Evolutionary conservation across 208 protist species (phyloP).

Genomic region (Trypanosoma caninum): DNA sequence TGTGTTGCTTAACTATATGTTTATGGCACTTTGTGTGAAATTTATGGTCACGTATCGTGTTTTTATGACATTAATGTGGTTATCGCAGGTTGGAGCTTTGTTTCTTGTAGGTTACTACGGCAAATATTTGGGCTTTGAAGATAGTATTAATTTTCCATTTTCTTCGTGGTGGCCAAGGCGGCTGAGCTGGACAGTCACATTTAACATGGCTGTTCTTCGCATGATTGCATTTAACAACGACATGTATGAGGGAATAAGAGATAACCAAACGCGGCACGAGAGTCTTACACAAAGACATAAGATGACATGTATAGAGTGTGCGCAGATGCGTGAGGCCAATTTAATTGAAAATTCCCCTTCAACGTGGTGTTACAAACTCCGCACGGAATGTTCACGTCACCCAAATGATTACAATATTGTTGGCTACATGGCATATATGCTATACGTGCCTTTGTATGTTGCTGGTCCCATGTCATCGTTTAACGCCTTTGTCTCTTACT

Average conservation of each 20-base stretch:
- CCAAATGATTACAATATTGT: conserved; percentile 64
- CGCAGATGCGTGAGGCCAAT: conserved; percentile 14
- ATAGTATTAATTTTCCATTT: background rate
- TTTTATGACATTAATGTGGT: conserved; percentile 54
- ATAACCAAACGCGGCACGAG: conserved; percentile 17
- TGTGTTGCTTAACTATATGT: conserved; percentile 32
- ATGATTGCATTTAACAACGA: conserved; percentile 83
- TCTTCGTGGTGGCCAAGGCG: background rate
- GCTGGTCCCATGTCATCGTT: conserved; percentile 88
- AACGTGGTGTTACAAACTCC: conserved; percentile 50
- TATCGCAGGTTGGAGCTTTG: conserved; percentile 31
- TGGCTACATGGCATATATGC: conserved; percentile 81
- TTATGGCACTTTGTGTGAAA: conserved; percentile 27
- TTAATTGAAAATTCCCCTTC: background rate
- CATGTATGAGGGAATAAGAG: conserved; percentile 33
- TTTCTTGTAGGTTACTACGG: background rate
- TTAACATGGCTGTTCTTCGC: conserved; percentile 73
- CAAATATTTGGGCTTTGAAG: conserved; percentile 17
- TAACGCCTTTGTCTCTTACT: conserved; percentile 84
- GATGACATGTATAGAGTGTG: conserved; percentile 26
- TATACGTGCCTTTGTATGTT: conserved; percentile 89
- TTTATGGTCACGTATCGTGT: conserved; percentile 36
- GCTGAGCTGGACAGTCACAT: conserved; percentile 60
- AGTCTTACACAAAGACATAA: conserved; percentile 26
- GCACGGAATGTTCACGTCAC: conserved; percentile 45